These are phyloP conservation scores for Monosporozyma servazzii DNA, from an alignment of 805 yeast genomes.

Conservation along the genomic window DNA sequence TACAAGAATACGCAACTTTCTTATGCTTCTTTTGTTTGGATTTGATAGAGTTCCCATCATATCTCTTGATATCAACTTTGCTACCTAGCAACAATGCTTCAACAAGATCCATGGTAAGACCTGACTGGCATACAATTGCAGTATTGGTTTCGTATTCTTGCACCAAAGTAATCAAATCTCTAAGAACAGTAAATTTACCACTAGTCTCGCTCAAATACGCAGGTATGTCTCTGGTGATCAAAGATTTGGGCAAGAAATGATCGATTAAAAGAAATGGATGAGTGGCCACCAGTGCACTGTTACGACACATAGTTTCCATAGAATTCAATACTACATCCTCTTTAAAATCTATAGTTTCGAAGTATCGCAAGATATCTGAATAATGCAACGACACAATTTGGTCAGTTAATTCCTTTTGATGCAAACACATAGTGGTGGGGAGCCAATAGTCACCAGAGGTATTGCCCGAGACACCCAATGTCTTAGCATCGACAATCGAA, in stretches of 20 bases:
- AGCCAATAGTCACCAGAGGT: conserved; percentile 56
- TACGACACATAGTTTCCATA: conserved; percentile 61
- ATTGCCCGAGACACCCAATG: conserved; percentile 29
- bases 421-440: conserved; percentile 76
- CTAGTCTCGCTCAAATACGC: conserved; percentile 63
- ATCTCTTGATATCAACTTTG: conserved; percentile 45
- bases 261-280: conserved; percentile 84
- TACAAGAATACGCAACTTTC: conserved; percentile 21
- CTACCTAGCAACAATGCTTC: conserved; percentile 65
- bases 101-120: conserved; percentile 56
- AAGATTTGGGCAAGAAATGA: conserved; percentile 76
- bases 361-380: conserved; percentile 79
- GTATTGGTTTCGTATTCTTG: conserved; percentile 40
- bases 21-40: conserved; percentile 32
- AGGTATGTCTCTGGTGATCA: conserved; percentile 64
- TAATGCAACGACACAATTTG: conserved; percentile 88
- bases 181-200: conserved; percentile 72
- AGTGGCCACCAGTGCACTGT: conserved; percentile 71
- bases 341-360: conserved; percentile 44
- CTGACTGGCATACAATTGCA: conserved; percentile 64
- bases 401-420: conserved; percentile 82
- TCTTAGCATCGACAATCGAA: conserved; percentile 54
- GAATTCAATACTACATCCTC: conserved; percentile 63
- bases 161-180: conserved; percentile 52
- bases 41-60: conserved; percentile 54